Evolutionary conservation across 2,329 filamentous ascomycete genomes (phyloP), one percentile per base, ranked within the genome.

Genomic region (Ceratocystis colombiana): DNA sequence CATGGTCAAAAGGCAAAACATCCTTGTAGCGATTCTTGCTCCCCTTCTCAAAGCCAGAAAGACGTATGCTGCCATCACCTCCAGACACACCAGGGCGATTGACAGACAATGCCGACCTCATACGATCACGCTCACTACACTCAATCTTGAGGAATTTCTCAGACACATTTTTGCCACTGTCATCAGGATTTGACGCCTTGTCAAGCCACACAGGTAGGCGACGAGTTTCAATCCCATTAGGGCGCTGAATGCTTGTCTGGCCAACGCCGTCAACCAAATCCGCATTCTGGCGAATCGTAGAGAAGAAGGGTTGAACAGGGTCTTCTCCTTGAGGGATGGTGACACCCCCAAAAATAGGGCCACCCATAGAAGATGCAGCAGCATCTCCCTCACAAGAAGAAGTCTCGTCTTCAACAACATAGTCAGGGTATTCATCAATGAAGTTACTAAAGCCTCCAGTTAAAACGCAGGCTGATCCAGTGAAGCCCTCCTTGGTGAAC

Each of bases 21-120:
- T 96, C 95, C 77, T 96, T 97, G 78, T 99, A 99, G 7, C 94
- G 84, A 71, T 99, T 99, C 78, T 97, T 97, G 20, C 82, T 85
- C 6, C 94, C 94, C 74, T 96, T 94, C 72, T 99, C 94, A 37
- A 99, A 88, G 6, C 94, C 94, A 0, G 89, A 94, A 64, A 99
- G 85, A 71, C 90, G 88, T 6, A 95, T 83, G 30, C 53, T 30
- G 25, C 76, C 70, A 70, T 67, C 70, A 17, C 67, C 69, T 6
- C 28, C 45, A 8, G 70, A 70, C 7, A 70, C 68, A 12, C 73
- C 72, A 37, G 73, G 70, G 1, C 81, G 73, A 62, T 78, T 78
- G 67, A 82, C 80, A 0, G 81, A 78, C 68, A 84, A 84, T 0
- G 82, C 94, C 67, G 91, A 85, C 72, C 88, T 88, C 93, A 99